Percentiles rank a stretch among this genome's conserved stretches.
Evolutionary conservation across 345 rosid genomes (phyloP).

Genomic region (Arabis hirsuta): DNA sequence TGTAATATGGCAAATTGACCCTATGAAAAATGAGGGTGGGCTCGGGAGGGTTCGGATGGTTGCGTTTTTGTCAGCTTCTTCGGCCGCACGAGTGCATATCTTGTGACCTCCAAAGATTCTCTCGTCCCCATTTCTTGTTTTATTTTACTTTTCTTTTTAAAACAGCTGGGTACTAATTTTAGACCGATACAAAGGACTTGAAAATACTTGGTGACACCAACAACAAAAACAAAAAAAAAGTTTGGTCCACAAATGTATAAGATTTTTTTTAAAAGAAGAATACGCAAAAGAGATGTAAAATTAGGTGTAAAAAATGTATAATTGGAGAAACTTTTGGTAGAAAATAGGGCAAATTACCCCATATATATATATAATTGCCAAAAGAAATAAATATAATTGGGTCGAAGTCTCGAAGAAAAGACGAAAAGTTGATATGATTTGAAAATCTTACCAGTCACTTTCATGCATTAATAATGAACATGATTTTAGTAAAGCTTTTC

Average conservation of each 20-base stretch:
- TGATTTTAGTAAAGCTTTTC: constrained; percentile 7
- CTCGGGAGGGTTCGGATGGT: constrained; percentile 20
- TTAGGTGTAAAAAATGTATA: neutral
- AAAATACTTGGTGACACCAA: neutral
- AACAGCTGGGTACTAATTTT: neutral
- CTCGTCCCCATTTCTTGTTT: neutral
- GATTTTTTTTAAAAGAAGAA: neutral
- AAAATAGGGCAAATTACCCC: neutral
- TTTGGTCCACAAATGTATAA: constrained; percentile 4
- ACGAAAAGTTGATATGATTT: constrained; percentile 21
- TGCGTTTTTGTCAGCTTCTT: constrained; percentile 36
- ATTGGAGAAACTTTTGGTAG: constrained; percentile 6
- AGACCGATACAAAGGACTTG: constrained; percentile 10
- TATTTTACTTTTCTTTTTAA: neutral
- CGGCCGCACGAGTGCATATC: constrained; percentile 44
- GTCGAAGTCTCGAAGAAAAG: constrained; percentile 26
- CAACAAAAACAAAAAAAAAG: neutral
- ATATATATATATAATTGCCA: neutral
- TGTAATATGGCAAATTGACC: too few relatives aligned
- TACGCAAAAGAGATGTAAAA: neutral
- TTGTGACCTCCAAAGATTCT: constrained; percentile 32
- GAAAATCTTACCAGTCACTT: constrained; percentile 32
- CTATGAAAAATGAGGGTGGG: constrained; percentile 9
- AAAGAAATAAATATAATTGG: neutral
- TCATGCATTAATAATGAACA: constrained; percentile 34